Conservation (phyloP, 306 rosid species). For the Spatholobus suberectus region DNA sequence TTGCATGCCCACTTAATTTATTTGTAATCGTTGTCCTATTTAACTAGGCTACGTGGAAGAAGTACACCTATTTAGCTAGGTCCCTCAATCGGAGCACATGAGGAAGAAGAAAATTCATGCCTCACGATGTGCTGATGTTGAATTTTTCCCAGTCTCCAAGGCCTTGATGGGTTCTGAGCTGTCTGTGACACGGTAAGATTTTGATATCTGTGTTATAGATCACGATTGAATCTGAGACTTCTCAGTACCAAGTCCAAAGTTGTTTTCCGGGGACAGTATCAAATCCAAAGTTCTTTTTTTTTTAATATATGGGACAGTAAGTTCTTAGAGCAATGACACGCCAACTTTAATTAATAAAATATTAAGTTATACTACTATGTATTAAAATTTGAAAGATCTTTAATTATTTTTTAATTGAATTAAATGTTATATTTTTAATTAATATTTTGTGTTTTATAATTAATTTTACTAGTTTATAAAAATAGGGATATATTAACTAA, state of each 20-base stretch:
- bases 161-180: slow-evolving; percentile 22
- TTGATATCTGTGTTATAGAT: not conserved
- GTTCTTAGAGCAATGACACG: not conserved
- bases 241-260: not conserved
- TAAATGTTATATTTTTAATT: too few relatives aligned
- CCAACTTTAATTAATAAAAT: not conserved
- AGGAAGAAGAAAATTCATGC: not conserved
- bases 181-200: slow-evolving; percentile 4
- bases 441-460: too few relatives aligned
- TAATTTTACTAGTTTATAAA: too few relatives aligned
- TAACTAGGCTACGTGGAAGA: slow-evolving; percentile 18
- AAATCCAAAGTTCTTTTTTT: too few relatives aligned
- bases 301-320: too few relatives aligned
- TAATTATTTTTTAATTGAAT: not conserved
- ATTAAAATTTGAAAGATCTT: not conserved
- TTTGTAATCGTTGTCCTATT: not conserved
- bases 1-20: not conserved
- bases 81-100: not conserved
- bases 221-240: not conserved
- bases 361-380: too few relatives aligned
- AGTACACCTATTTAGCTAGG: not conserved
- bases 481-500: not conserved
- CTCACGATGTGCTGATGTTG: slow-evolving; percentile 39
- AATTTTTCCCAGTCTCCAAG: slow-evolving; percentile 28
- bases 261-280: not conserved